Evolutionary conservation across 2,329 filamentous ascomycete species (phyloP).

Genomic region (Xylariaceae sp.): DNA sequence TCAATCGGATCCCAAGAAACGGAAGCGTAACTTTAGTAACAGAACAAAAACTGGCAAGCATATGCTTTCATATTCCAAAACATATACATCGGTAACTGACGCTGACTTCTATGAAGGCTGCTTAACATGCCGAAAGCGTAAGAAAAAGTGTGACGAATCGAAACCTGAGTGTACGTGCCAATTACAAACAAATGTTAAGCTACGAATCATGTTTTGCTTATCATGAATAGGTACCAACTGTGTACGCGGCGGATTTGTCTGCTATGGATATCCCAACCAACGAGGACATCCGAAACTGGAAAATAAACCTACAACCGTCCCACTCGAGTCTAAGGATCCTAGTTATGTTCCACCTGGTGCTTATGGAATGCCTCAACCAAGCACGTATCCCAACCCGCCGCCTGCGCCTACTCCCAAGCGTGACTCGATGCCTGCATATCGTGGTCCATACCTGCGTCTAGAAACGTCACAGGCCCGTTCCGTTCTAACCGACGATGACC

Average conservation of each 20-base stretch:
- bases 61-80: constrained; percentile 17
- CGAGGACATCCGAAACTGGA: constrained; percentile 82
- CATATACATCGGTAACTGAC: background rate
- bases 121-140: constrained; percentile 86
- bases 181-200: background rate
- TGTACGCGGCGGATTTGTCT: constrained; percentile 85
- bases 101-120: constrained; percentile 52
- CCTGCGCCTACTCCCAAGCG: constrained; percentile 51
- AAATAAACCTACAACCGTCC: constrained; percentile 70
- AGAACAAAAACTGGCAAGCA: constrained; percentile 76
- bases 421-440: constrained; percentile 64
- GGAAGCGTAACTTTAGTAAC: constrained; percentile 88
- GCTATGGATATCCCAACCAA: constrained; percentile 86
- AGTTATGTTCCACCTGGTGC: constrained; percentile 66
- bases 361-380: constrained; percentile 63
- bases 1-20: constrained; percentile 69
- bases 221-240: constrained; percentile 77
- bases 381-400: constrained; percentile 38
- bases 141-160: constrained; percentile 97
- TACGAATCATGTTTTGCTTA: constrained; percentile 27
- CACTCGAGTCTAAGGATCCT: constrained; percentile 83
- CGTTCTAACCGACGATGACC: constrained; percentile 62
- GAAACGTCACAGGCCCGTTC: constrained; percentile 66
- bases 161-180: constrained; percentile 83
- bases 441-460: constrained; percentile 66